Conservation (phyloP, 805 yeast genomes). For the Zygotorulaspora chibaensis region DNA sequence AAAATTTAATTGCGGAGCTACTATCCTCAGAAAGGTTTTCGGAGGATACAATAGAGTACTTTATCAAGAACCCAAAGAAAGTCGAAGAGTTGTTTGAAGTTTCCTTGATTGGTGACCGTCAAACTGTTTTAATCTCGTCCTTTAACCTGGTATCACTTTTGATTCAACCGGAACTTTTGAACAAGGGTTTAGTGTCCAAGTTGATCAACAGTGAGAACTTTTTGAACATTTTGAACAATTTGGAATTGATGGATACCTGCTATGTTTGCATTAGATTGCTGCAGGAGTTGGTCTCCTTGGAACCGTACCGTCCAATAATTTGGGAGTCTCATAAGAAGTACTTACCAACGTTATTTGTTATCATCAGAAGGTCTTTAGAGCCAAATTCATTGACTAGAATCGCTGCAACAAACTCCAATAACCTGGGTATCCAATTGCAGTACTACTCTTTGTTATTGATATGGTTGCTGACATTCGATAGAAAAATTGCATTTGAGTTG, state of each 20-base stretch:
- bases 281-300: conserved; percentile 32
- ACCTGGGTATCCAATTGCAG: conserved; percentile 70
- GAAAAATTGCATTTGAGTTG: conserved; percentile 46
- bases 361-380: conserved; percentile 40
- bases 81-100: conserved; percentile 23
- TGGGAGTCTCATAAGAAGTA: conserved; percentile 37
- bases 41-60: conserved; percentile 21
- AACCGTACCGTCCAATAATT: conserved; percentile 24
- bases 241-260: conserved; percentile 30
- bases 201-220: conserved; percentile 24
- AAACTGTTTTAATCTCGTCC: conserved; percentile 30
- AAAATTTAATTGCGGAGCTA: conserved; percentile 31
- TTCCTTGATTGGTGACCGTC: conserved; percentile 28
- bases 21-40: conserved; percentile 22
- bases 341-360: conserved; percentile 47
- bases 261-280: conserved; percentile 32
- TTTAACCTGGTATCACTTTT: conserved; percentile 33
- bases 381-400: conserved; percentile 30
- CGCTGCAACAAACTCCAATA: conserved; percentile 35
- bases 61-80: conserved; percentile 21
- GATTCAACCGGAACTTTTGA: conserved; percentile 23
- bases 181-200: conserved; percentile 18
- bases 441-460: conserved; percentile 72
- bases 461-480: conserved; percentile 82
- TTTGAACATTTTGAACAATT: conserved; percentile 22